Evolutionary conservation across 106 monocot genomes (phyloP).

Genomic region (Xerophyta viscosa): DNA sequence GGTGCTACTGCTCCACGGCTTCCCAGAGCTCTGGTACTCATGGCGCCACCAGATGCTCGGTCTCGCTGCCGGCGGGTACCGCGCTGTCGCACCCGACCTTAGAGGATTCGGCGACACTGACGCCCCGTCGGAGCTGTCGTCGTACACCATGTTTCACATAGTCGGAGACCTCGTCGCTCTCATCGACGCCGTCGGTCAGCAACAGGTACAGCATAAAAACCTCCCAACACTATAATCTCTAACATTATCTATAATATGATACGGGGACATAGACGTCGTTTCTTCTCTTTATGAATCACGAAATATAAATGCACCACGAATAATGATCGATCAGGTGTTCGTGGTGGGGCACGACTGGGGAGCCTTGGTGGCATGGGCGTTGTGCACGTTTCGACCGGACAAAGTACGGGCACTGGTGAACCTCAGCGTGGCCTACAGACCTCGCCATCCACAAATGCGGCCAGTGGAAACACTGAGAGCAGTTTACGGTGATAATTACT

Average conservation of each 20-base stretch:
- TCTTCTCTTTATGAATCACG: too few relatives aligned
- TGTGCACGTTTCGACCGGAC: slow-evolving; percentile 45
- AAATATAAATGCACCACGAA: too few relatives aligned
- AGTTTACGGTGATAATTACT: slow-evolving; percentile 36
- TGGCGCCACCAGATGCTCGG: slow-evolving; percentile 61
- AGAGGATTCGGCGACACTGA: slow-evolving; percentile 48
- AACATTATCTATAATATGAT: too few relatives aligned
- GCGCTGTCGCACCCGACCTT: slow-evolving; percentile 46
- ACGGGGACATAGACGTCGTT: too few relatives aligned
- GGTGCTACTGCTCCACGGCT: slow-evolving; percentile 52
- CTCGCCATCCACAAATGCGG: slow-evolving; percentile 13
- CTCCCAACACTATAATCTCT: too few relatives aligned
- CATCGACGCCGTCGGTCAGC: too few relatives aligned
- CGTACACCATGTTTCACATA: slow-evolving; percentile 13
- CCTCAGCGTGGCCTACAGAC: slow-evolving; percentile 37
- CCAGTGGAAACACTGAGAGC: slow-evolving; percentile 24
- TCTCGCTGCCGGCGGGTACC: slow-evolving; percentile 35
- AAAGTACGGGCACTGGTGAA: slow-evolving; percentile 46
- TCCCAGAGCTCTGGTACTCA: slow-evolving; percentile 55
- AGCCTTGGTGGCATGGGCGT: slow-evolving; percentile 43
- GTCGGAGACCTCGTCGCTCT: slow-evolving; percentile 16
- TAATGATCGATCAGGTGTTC: slow-evolving; percentile 46
- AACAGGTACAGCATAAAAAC: too few relatives aligned
- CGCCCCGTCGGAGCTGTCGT: not conserved
- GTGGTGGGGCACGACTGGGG: slow-evolving; percentile 73